These are phyloP conservation scores for Talaromyces proteolyticus DNA, from an alignment of 495 filamentous ascomycete species.

Conservation along the genomic window DNA sequence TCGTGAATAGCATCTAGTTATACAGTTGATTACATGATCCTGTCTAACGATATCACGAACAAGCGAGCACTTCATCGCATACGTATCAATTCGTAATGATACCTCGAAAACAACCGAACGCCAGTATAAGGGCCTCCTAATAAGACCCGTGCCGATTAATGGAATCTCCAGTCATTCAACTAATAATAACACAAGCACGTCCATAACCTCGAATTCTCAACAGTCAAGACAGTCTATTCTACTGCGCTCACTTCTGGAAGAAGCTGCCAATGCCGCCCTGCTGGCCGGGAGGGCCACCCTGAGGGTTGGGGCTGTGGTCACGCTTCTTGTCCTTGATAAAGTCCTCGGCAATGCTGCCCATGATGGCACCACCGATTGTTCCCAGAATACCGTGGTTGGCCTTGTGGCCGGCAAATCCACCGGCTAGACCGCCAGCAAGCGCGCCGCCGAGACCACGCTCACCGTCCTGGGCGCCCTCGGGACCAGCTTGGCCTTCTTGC, in stretches of 20 bases:
- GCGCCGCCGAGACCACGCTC: slow-evolving; percentile 44
- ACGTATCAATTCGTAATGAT: too few species aligned
- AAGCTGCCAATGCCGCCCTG: slow-evolving; percentile 25
- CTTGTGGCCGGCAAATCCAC: slow-evolving; percentile 43
- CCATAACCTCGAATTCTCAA: slow-evolving; percentile 2
- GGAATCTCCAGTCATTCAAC: neutral
- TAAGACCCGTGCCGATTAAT: neutral
- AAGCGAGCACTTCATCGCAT: neutral
- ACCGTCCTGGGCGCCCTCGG: slow-evolving; percentile 36
- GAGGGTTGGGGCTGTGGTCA: slow-evolving; percentile 15
- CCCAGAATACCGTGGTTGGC: slow-evolving; percentile 44
- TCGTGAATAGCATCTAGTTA: too few species aligned
- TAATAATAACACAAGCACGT: slow-evolving; percentile 8
- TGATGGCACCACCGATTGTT: slow-evolving; percentile 44
- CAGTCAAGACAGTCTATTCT: slow-evolving; percentile 7
- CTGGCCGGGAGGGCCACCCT: slow-evolving; percentile 12
- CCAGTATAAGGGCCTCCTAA: neutral
- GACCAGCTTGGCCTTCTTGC: slow-evolving; percentile 17
- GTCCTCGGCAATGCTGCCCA: slow-evolving; percentile 40
- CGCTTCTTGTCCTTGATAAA: slow-evolving; percentile 36
- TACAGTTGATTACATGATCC: too few species aligned
- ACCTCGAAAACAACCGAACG: neutral
- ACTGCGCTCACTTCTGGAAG: slow-evolving; percentile 35
- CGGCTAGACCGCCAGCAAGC: slow-evolving; percentile 39
- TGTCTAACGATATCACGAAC: neutral